Evolutionary conservation across 208 protist species (phyloP).

Genomic region (Tritrichomonas foetus): DNA sequence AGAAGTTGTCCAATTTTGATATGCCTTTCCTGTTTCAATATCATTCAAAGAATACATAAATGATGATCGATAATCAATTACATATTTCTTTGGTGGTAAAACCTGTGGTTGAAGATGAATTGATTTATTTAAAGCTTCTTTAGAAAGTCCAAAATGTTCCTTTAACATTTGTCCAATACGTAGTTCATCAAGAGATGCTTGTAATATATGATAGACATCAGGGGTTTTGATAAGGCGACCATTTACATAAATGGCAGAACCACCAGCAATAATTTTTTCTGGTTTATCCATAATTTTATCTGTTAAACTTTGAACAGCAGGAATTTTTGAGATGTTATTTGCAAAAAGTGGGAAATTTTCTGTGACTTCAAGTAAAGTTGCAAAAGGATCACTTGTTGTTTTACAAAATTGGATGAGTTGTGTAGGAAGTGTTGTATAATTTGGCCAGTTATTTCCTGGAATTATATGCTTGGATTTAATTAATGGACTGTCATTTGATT

Average conservation of each 20-base stretch:
- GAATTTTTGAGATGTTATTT: background rate
- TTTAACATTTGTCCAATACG: background rate
- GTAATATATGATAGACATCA: background rate
- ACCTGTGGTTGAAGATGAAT: background rate
- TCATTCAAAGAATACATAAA: background rate
- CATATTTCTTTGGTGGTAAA: background rate
- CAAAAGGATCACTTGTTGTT: background rate
- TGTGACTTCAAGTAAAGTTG: background rate
- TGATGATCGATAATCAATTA: background rate
- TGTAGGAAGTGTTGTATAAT: background rate
- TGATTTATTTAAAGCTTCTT: background rate
- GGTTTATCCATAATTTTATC: background rate
- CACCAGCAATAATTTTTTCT: background rate
- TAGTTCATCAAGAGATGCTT: slow-evolving; percentile 35
- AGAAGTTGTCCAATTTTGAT: slow-evolving; percentile 7
- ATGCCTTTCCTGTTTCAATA: background rate
- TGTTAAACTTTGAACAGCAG: background rate
- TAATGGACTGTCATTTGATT: background rate
- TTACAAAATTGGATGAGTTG: slow-evolving; percentile 12
- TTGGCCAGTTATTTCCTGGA: background rate
- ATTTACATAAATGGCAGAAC: background rate
- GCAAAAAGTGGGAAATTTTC: slow-evolving; percentile 30
- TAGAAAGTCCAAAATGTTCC: background rate
- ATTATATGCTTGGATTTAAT: background rate
- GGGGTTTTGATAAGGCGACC: background rate